Conservation (phyloP, 805 yeast genomes). For the Wickerhamiella alocasiicola region DNA sequence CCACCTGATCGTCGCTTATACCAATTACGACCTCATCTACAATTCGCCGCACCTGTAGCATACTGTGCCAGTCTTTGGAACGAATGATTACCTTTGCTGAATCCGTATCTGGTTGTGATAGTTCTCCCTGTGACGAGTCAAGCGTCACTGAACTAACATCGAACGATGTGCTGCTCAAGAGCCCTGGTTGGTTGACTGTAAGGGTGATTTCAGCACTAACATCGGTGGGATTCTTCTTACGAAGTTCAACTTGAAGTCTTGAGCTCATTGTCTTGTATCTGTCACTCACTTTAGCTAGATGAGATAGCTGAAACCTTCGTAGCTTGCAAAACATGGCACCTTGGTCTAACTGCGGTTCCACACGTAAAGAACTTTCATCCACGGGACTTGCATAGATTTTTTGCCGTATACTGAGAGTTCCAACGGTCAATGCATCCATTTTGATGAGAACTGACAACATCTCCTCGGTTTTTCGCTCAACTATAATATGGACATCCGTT, state of each 20-base stretch:
- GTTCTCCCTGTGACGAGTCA: background rate
- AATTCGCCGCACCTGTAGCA: constrained; percentile 1
- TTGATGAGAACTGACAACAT: constrained; percentile 43
- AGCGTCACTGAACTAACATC: background rate
- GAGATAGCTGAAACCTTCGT: constrained; percentile 25
- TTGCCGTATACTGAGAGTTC: constrained; percentile 23
- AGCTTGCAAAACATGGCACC: constrained; percentile 39
- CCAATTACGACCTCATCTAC: constrained; percentile 3
- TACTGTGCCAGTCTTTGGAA: constrained; percentile 6
- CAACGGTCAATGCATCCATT: constrained; percentile 47
- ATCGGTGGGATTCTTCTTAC: background rate
- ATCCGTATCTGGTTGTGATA: background rate
- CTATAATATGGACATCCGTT: constrained; percentile 20
- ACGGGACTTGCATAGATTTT: constrained; percentile 54
- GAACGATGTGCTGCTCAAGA: constrained; percentile 4
- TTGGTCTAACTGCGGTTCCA: constrained; percentile 40
- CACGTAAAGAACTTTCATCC: constrained; percentile 38
- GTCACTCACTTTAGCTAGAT: constrained; percentile 25
- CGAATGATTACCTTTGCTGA: background rate
- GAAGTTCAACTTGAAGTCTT: constrained; percentile 15
- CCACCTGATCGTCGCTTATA: constrained; percentile 3
- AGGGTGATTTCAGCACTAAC: background rate
- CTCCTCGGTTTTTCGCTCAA: constrained; percentile 25
- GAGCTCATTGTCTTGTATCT: constrained; percentile 23
- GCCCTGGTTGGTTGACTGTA: constrained; percentile 1